Percentiles rank a stretch among this genome's conserved stretches.
Evolutionary conservation across 1,284 basidiomycete genomes (phyloP).

Genomic region (Coriolopsis trogii): DNA sequence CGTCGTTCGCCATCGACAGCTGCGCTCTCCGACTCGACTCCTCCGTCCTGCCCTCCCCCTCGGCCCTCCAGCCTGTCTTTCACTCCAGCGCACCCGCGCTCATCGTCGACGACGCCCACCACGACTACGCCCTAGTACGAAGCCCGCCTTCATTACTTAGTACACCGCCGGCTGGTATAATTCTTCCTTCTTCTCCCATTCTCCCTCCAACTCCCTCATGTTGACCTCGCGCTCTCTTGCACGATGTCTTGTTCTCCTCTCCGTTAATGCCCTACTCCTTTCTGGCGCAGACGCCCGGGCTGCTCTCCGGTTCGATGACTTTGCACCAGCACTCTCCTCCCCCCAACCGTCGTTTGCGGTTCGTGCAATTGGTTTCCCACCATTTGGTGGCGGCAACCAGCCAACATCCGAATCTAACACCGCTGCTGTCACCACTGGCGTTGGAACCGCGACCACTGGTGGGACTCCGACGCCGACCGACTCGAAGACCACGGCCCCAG

Average conservation of each 20-base stretch:
- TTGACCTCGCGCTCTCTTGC: constrained; percentile 19
- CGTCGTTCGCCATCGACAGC: constrained; percentile 11
- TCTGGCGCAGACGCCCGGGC: constrained; percentile 9
- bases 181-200: constrained; percentile 8
- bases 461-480: too few species aligned
- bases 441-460: too few species aligned
- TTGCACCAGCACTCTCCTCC: too few species aligned
- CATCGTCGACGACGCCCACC: constrained; percentile 16
- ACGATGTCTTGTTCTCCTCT: constrained; percentile 21
- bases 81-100: constrained; percentile 11
- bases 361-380: too few species aligned
- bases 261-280: constrained; percentile 16
- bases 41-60: background rate
- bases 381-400: background rate
- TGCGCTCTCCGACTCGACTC: constrained; percentile 5
- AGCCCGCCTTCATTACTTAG: constrained; percentile 17
- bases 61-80: constrained; percentile 16
- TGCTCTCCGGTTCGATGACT: too few species aligned
- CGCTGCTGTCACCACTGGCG: too few species aligned
- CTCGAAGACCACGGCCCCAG: too few species aligned
- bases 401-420: too few species aligned
- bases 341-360: too few species aligned
- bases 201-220: constrained; percentile 13
- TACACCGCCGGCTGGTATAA: constrained; percentile 28
- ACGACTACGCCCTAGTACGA: constrained; percentile 23